Evolutionary conservation across 345 rosid species (phyloP).

Genomic region (Lenwebbia sp.): DNA sequence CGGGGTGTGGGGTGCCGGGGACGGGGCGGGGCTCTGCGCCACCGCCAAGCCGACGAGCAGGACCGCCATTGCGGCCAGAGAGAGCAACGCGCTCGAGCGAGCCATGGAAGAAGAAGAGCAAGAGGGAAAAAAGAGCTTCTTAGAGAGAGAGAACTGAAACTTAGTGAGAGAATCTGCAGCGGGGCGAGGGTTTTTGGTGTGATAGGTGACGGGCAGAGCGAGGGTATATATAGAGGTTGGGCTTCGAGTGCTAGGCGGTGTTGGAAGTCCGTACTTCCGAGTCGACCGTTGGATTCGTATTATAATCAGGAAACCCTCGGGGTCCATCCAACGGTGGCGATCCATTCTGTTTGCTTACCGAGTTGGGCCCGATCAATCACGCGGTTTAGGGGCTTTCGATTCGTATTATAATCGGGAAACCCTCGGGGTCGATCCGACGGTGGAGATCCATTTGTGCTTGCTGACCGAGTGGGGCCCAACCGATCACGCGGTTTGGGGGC

Average conservation of each 20-base stretch:
- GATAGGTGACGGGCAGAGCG: rapidly evolving
- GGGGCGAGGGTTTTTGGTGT: background rate
- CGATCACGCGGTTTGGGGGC: background rate
- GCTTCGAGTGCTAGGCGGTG: too few species aligned
- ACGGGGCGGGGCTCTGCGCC: background rate
- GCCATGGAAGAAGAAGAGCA: background rate
- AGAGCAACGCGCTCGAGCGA: background rate
- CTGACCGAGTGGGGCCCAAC: background rate
- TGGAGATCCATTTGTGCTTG: background rate
- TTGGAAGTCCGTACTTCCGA: background rate
- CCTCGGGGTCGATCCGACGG: background rate
- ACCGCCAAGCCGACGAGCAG: background rate
- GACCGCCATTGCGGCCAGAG: background rate
- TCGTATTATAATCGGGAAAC: background rate
- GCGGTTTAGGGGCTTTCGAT: background rate
- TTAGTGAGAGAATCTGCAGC: background rate
- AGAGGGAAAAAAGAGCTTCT: background rate
- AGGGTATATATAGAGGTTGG: background rate
- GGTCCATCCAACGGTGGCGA: background rate
- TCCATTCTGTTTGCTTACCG: too few species aligned
- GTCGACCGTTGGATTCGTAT: background rate
- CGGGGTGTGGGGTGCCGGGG: background rate
- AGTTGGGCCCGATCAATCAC: background rate
- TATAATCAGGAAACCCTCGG: background rate
- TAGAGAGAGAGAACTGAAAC: background rate